Evolutionary conservation across 1,284 basidiomycete species (phyloP).

Genomic region (Ustilago hordei): DNA sequence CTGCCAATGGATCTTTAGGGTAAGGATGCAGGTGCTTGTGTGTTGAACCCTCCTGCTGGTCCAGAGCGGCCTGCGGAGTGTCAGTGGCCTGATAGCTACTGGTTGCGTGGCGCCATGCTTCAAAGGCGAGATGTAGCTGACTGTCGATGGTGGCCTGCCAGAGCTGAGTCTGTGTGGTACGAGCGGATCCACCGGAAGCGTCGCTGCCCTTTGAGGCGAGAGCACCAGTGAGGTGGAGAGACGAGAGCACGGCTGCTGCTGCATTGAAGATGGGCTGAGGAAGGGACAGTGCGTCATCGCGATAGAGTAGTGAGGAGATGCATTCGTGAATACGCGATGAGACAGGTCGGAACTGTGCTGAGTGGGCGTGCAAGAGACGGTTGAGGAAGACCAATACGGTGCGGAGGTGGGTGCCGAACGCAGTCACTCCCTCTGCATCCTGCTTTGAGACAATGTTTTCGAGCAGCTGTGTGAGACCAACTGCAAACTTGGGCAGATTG

Average conservation of each 20-base stretch:
- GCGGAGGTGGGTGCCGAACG: constrained; percentile 17
- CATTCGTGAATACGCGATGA: constrained; percentile 42
- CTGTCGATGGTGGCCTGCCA: constrained; percentile 47
- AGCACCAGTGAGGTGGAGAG: constrained; percentile 55
- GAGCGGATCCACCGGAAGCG: constrained; percentile 30
- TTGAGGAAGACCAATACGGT: constrained; percentile 28
- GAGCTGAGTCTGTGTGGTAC: constrained; percentile 55
- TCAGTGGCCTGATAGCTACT: constrained; percentile 36
- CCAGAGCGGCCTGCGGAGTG: background rate
- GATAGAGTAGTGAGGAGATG: constrained; percentile 42
- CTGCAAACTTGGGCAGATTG: constrained; percentile 36
- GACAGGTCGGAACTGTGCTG: constrained; percentile 49
- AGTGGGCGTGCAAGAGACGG: constrained; percentile 37
- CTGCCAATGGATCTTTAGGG: constrained; percentile 33
- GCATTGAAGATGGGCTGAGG: constrained; percentile 23
- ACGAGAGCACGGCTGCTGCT: constrained; percentile 43
- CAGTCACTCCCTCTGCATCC: constrained; percentile 5
- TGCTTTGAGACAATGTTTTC: constrained; percentile 15
- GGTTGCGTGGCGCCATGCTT: constrained; percentile 35
- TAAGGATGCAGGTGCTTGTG: constrained; percentile 25
- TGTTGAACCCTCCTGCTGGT: background rate
- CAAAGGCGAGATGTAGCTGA: constrained; percentile 29
- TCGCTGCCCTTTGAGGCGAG: constrained; percentile 44
- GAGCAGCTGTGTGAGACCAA: constrained; percentile 28
- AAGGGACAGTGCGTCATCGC: constrained; percentile 8